These are phyloP conservation scores for Myxozyma vanderwaltii DNA, from an alignment of 805 yeast genomes.

Conservation along the genomic window DNA sequence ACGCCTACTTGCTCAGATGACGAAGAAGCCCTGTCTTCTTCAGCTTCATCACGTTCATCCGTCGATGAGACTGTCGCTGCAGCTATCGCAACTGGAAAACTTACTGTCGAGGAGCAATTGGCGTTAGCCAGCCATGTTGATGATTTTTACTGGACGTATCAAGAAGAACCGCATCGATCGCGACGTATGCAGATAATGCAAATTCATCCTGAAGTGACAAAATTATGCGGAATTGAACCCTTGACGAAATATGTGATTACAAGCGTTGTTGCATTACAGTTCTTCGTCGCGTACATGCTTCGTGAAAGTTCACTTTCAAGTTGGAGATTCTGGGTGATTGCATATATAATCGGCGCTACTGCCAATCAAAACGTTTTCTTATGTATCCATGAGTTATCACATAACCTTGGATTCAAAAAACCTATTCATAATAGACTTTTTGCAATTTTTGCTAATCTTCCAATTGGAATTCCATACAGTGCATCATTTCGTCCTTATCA, in stretches of 20 bases:
- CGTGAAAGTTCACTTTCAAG: conserved; percentile 56
- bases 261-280: conserved; percentile 68
- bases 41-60: conserved; percentile 12
- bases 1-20: conserved; percentile 8
- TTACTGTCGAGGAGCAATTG: neutral
- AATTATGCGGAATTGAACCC: conserved; percentile 85
- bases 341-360: conserved; percentile 84
- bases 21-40: neutral
- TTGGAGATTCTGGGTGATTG: conserved; percentile 59
- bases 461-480: conserved; percentile 87
- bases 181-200: conserved; percentile 73
- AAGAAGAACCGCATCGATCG: conserved; percentile 75
- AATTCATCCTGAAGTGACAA: conserved; percentile 73
- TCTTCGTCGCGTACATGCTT: conserved; percentile 62
- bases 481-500: conserved; percentile 91
- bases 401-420: conserved; percentile 77
- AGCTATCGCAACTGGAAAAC: neutral
- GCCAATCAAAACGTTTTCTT: conserved; percentile 80
- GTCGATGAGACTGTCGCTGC: conserved; percentile 4
- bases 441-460: conserved; percentile 75
- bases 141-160: conserved; percentile 83
- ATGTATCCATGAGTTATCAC: conserved; percentile 86
- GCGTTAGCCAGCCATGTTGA: conserved; percentile 13
- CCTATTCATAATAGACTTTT: conserved; percentile 78
- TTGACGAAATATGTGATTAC: conserved; percentile 73